Percentiles rank a stretch among this genome's conserved stretches.
Evolutionary conservation across 345 rosid genomes (phyloP).

Genomic region (Luvunga scandens): DNA sequence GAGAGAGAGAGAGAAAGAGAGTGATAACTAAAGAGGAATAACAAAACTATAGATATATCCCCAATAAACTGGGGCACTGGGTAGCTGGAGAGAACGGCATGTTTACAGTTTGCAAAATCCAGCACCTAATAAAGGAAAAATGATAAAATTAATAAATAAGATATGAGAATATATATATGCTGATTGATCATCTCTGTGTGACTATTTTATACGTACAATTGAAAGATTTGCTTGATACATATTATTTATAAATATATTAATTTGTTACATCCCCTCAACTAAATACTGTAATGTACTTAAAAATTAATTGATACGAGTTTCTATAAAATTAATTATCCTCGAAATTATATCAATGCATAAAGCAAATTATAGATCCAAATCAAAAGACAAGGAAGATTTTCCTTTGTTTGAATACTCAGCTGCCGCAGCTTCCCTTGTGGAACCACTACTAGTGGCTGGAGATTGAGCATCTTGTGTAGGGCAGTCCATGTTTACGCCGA

Average conservation of each 20-base stretch:
- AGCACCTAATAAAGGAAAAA: conserved; percentile 22
- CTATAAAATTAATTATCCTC: background rate
- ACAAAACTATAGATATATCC: conserved; percentile 14
- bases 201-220: conserved; percentile 28
- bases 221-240: conserved; percentile 12
- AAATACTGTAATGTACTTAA: conserved; percentile 7
- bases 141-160: background rate
- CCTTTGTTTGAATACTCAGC: conserved; percentile 53
- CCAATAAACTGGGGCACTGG: conserved; percentile 39
- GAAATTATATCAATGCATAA: too few relatives aligned
- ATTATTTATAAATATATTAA: too few relatives aligned
- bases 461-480: conserved; percentile 33
- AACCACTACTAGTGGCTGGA: conserved; percentile 17
- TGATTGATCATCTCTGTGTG: conserved; percentile 1
- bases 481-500: conserved; percentile 69
- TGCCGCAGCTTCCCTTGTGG: conserved; percentile 19
- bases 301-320: conserved; percentile 5
- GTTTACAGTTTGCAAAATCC: conserved; percentile 21
- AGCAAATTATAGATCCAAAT: conserved; percentile 50
- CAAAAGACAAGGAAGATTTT: conserved; percentile 62
- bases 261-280: conserved; percentile 11
- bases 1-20: conserved; percentile 14
- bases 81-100: conserved; percentile 9
- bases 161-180: background rate
- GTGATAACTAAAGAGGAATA: conserved; percentile 15